Evolutionary conservation across 768 basidiomycete species (phyloP).

Genomic region (Trametes cubensis): DNA sequence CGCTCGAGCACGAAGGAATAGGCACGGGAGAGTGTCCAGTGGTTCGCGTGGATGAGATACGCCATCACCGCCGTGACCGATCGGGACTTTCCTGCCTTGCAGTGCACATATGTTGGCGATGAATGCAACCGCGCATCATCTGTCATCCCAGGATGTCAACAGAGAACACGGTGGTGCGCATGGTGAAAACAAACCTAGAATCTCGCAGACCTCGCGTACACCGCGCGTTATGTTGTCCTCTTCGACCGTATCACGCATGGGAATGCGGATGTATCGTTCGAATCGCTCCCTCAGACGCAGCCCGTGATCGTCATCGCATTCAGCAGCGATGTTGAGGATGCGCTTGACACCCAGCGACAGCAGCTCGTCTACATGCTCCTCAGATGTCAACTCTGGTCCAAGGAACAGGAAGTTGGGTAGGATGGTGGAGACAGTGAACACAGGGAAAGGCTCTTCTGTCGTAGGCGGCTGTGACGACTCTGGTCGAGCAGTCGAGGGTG

Average conservation of each 20-base stretch:
- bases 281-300: constrained; percentile 68
- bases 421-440: constrained; percentile 87
- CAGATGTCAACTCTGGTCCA: constrained; percentile 80
- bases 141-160: constrained; percentile 34
- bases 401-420: constrained; percentile 89
- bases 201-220: constrained; percentile 82
- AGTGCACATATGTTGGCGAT: constrained; percentile 92
- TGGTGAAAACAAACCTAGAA: constrained; percentile 64
- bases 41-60: constrained; percentile 95
- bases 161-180: background rate
- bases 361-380: constrained; percentile 77
- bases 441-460: constrained; percentile 55
- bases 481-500: constrained; percentile 67
- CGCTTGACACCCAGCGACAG: constrained; percentile 77
- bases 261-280: constrained; percentile 83
- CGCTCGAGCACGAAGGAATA: constrained; percentile 92
- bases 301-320: constrained; percentile 86
- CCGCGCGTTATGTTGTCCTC: constrained; percentile 85
- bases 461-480: constrained; percentile 61
- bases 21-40: constrained; percentile 91
- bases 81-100: constrained; percentile 93
- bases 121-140: constrained; percentile 92
- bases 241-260: constrained; percentile 95
- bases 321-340: constrained; percentile 89
- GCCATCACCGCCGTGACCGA: constrained; percentile 97